Evolutionary conservation across 139 green algal genomes (phyloP).

Genomic region (Closterium sp.): DNA sequence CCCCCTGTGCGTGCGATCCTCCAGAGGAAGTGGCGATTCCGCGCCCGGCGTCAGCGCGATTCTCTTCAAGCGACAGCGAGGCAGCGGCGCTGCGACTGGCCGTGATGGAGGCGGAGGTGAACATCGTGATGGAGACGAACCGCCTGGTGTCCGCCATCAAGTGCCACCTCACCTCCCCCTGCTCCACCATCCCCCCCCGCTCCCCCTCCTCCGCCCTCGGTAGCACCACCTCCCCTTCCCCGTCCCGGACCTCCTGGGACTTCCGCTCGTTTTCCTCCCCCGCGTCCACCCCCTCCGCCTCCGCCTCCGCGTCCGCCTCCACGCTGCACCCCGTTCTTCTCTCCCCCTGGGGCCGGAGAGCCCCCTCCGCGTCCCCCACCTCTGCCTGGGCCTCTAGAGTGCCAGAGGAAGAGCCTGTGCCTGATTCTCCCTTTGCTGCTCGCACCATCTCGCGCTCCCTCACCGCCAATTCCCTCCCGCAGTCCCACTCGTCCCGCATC

Average conservation of each 20-base stretch:
- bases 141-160: background rate
- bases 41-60: background rate
- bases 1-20: background rate
- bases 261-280: background rate
- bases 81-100: background rate
- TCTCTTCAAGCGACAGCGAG: background rate
- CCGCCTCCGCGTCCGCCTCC: background rate
- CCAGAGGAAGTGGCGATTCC: background rate
- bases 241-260: background rate
- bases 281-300: background rate
- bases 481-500: background rate
- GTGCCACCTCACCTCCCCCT: background rate
- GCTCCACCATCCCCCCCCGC: background rate
- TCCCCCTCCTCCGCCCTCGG: background rate
- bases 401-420: background rate
- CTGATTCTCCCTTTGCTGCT: background rate
- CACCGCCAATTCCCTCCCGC: background rate
- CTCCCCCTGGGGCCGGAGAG: background rate
- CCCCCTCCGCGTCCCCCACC: background rate
- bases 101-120: background rate
- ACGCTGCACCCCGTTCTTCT: no score
- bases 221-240: background rate
- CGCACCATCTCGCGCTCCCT: background rate
- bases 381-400: background rate
- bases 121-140: background rate